A percentile compares a stretch with the other conserved stretches of the same genome.
These are phyloP conservation scores for Anthracocystis panici-leucophaei DNA, from an alignment of 1,284 basidiomycete species.

Conservation along the genomic window DNA sequence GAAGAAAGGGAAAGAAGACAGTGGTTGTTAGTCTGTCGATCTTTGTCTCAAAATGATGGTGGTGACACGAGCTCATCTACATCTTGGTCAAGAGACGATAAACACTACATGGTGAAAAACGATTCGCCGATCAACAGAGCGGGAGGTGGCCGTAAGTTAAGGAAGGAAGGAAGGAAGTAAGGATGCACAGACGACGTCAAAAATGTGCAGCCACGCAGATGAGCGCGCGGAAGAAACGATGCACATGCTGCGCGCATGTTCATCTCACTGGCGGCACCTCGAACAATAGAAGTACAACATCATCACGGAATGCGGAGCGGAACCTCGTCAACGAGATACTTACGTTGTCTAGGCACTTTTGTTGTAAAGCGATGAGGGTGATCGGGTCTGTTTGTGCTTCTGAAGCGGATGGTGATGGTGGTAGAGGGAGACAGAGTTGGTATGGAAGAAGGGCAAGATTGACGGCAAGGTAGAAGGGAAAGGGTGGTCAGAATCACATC, in stretches of 20 bases:
- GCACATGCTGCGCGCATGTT: constrained; percentile 6
- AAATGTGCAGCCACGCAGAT: constrained; percentile 5
- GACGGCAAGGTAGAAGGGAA: neutral
- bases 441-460: constrained; percentile 1
- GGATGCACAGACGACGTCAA: constrained; percentile 11
- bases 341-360: constrained; percentile 20
- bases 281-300: constrained; percentile 12
- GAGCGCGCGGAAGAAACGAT: constrained; percentile 5
- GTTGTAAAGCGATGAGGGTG: constrained; percentile 14
- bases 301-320: constrained; percentile 4
- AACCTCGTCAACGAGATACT: constrained; percentile 2
- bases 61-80: constrained; percentile 1
- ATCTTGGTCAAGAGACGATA: neutral
- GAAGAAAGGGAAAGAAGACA: neutral
- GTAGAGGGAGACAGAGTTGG: neutral
- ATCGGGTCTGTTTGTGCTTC: constrained; percentile 15
- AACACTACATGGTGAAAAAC: neutral
- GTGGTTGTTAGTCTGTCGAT: neutral
- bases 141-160: too few relatives aligned
- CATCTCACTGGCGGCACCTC: constrained; percentile 18
- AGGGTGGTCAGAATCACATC: neutral
- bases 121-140: neutral
- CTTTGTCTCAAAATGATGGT: neutral
- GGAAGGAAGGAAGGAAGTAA: neutral
- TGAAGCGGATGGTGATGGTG: neutral